Conservation (phyloP, 1,139 yeast genomes). For the Petasospora fabianii region DNA sequence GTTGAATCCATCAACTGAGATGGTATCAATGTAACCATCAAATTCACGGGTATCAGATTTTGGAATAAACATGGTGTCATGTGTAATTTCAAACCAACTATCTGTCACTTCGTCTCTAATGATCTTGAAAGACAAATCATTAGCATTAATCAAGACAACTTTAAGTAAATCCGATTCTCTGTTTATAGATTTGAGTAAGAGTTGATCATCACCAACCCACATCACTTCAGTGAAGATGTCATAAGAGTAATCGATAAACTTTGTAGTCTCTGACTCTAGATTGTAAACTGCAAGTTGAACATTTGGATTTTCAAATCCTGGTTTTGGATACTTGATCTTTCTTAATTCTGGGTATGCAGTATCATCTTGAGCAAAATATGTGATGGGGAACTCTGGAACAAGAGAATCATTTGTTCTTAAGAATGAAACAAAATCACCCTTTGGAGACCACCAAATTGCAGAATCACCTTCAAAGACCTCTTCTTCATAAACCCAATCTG, state of each 20-base stretch:
- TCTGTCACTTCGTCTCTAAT: slow-evolving; percentile 46
- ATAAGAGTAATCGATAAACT: slow-evolving; percentile 49
- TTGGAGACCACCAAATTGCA: slow-evolving; percentile 89
- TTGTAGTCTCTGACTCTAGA: slow-evolving; percentile 31
- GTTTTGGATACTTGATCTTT: slow-evolving; percentile 81
- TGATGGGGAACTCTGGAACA: slow-evolving; percentile 69
- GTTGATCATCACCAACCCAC: slow-evolving; percentile 63
- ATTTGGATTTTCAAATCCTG: slow-evolving; percentile 77
- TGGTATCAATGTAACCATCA: slow-evolving; percentile 72
- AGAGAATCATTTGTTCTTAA: slow-evolving; percentile 68
- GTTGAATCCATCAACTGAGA: slow-evolving; percentile 59
- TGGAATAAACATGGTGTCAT: slow-evolving; percentile 68
- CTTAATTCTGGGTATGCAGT: slow-evolving; percentile 62
- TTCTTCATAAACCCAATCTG: slow-evolving; percentile 98
- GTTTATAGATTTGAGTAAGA: slow-evolving; percentile 67
- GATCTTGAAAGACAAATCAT: slow-evolving; percentile 32
- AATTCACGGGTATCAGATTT: slow-evolving; percentile 43
- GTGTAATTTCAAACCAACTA: slow-evolving; percentile 82
- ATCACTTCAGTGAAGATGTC: slow-evolving; percentile 65
- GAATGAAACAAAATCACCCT: slow-evolving; percentile 61
- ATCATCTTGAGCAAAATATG: slow-evolving; percentile 58
- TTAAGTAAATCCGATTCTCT: slow-evolving; percentile 65
- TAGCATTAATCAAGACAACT: slow-evolving; percentile 51
- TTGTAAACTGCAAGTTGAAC: slow-evolving; percentile 45
- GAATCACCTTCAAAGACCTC: slow-evolving; percentile 69